Evolutionary conservation across 2,329 filamentous ascomycete genomes (phyloP).

Genomic region (Diaporthe sp.): DNA sequence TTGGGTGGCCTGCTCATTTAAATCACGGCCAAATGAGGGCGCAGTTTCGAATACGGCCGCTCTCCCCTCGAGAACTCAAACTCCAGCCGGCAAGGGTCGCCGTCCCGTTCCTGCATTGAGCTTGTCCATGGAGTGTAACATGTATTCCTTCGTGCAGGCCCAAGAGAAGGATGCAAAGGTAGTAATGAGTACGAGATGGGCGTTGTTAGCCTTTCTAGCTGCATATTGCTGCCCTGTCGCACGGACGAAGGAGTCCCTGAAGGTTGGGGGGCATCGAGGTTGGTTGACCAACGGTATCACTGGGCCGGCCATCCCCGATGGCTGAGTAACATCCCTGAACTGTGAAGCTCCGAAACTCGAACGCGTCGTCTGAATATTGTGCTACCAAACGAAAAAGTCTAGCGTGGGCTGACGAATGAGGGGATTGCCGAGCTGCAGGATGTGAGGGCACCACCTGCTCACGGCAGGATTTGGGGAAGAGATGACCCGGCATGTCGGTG

Average conservation of each 20-base stretch:
- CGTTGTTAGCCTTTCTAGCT: background rate
- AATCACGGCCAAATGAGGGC: background rate
- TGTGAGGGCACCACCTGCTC: background rate
- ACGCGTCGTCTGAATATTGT: constrained; percentile 28
- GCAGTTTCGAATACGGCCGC: background rate
- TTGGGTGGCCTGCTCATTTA: constrained; percentile 11
- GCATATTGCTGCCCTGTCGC: constrained; percentile 18
- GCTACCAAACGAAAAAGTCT: constrained; percentile 17
- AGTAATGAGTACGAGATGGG: background rate
- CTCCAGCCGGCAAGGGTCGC: background rate
- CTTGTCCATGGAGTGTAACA: constrained; percentile 9
- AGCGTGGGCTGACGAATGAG: constrained; percentile 13
- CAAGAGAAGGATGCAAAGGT: background rate
- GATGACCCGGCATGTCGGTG: background rate
- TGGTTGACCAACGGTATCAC: background rate
- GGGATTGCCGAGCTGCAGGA: constrained; percentile 17
- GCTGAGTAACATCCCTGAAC: background rate
- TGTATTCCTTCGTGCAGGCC: background rate
- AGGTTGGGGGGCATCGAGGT: background rate
- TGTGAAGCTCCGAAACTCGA: constrained; percentile 11
- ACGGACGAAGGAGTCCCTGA: background rate
- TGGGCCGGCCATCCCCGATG: constrained; percentile 10
- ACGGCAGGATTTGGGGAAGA: constrained; percentile 11
- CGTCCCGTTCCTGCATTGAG: constrained; percentile 27
- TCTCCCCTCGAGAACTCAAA: background rate